These are phyloP conservation scores for Trichoderma reesei DNA, from an alignment of 495 filamentous ascomycete species.

Conservation along the genomic window DNA sequence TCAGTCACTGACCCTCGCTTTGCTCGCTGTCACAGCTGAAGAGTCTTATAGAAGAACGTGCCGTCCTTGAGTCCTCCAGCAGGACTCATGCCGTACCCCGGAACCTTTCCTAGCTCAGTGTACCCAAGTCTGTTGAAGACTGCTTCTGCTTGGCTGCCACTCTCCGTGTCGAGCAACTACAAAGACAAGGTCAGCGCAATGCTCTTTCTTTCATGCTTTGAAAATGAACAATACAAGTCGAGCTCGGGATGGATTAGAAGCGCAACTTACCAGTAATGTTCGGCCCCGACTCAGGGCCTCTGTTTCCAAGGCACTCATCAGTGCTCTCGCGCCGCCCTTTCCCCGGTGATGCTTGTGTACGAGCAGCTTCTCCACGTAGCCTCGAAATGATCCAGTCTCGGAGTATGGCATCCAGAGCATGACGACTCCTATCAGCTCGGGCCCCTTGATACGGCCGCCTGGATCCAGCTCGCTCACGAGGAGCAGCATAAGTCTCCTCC, in stretches of 20 bases:
- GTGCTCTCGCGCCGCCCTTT: conserved; percentile 22
- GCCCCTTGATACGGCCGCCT: conserved; percentile 19
- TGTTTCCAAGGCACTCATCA: conserved; percentile 27
- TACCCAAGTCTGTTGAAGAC: conserved; percentile 29
- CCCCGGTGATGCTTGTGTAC: conserved; percentile 23
- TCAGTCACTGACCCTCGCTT: no score
- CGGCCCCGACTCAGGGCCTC: conserved; percentile 26
- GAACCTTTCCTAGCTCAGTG: conserved; percentile 27
- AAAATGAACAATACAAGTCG: background rate
- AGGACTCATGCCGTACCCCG: conserved; percentile 23
- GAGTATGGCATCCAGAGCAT: conserved; percentile 26
- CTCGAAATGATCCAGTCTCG: conserved; percentile 29
- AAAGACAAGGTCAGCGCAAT: background rate
- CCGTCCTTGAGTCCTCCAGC: conserved; percentile 24
- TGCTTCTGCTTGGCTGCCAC: conserved; percentile 24
- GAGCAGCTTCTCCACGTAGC: conserved; percentile 29
- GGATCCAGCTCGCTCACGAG: conserved; percentile 21
- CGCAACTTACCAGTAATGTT: conserved; percentile 26
- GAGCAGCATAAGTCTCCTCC: conserved; percentile 26
- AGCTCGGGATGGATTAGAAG: background rate
- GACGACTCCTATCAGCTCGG: conserved; percentile 28
- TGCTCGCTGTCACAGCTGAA: background rate
- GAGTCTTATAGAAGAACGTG: conserved; percentile 32
- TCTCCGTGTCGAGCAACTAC: conserved; percentile 27
- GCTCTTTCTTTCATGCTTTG: background rate